Conservation (phyloP, 163 green algal genomes). For the Volvox carteri region DNA sequence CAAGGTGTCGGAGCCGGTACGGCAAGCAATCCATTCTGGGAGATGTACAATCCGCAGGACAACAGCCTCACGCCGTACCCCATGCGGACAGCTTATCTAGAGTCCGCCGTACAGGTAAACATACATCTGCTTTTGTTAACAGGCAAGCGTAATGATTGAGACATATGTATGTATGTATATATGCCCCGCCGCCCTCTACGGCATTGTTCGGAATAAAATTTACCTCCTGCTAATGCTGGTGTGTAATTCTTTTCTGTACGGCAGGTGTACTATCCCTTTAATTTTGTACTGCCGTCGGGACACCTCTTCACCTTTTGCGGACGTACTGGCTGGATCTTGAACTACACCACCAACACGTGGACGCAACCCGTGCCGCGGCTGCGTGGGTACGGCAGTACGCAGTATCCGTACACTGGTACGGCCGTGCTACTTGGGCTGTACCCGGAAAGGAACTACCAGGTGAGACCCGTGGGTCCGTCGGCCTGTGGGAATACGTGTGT, state of each 20-base stretch:
- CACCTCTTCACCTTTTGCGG: conserved; percentile 61
- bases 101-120: conserved; percentile 27
- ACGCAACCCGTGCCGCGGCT: neutral
- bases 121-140: neutral
- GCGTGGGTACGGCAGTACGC: conserved; percentile 41
- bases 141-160: neutral
- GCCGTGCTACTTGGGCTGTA: conserved; percentile 57
- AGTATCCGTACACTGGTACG: conserved; percentile 64
- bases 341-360: conserved; percentile 34
- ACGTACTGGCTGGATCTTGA: conserved; percentile 57
- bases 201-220: no score
- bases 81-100: conserved; percentile 31
- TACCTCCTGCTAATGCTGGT: neutral
- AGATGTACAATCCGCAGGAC: conserved; percentile 54
- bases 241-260: neutral
- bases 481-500: neutral
- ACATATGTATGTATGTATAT: neutral
- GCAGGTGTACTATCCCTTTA: conserved; percentile 67
- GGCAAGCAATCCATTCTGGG: conserved; percentile 54
- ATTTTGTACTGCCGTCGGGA: conserved; percentile 64
- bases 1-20: conserved; percentile 63
- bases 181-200: neutral
- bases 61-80: neutral
- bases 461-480: neutral
- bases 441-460: conserved; percentile 56